Conservation (phyloP, 2,329 filamentous ascomycete species). For the Exophiala spinifera region DNA sequence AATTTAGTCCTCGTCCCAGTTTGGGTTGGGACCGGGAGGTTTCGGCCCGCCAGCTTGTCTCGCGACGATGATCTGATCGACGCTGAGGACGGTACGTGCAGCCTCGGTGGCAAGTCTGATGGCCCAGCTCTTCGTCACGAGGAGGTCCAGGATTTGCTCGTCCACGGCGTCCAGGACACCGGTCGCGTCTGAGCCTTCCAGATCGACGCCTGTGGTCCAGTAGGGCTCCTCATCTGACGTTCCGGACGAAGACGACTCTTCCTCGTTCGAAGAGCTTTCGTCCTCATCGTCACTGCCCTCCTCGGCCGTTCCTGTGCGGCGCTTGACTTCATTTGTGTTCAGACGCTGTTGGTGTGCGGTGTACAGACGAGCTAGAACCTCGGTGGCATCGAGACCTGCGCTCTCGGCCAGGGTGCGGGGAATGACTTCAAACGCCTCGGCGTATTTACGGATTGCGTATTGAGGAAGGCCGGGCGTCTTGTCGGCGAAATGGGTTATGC, state of each 20-base stretch:
- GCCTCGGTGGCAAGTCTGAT: conserved; percentile 96
- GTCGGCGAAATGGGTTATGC: conserved; percentile 85
- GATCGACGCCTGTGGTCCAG: conserved; percentile 90
- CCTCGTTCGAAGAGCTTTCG: conserved; percentile 14
- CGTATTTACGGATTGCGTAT: conserved; percentile 96
- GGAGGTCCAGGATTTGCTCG: conserved; percentile 85
- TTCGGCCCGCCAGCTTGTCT: conserved; percentile 96
- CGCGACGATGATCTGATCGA: conserved; percentile 98
- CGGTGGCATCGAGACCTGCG: conserved; percentile 93
- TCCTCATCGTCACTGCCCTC: conserved; percentile 25
- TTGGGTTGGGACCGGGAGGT: conserved; percentile 87
- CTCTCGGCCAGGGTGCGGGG: conserved; percentile 92
- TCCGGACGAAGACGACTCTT: conserved; percentile 33
- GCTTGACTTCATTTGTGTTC: conserved; percentile 22
- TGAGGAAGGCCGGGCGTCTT: conserved; percentile 90
- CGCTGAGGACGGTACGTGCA: conserved; percentile 86
- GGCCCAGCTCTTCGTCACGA: conserved; percentile 92
- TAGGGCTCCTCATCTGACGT: conserved; percentile 64
- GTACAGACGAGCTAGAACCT: conserved; percentile 87
- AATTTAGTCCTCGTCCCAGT: conserved; percentile 63
- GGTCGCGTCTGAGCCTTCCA: conserved; percentile 78
- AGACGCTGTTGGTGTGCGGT: conserved; percentile 71
- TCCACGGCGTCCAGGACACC: conserved; percentile 83
- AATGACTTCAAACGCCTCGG: conserved; percentile 95
- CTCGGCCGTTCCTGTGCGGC: conserved; percentile 22